These are phyloP conservation scores for Cenococcum geophilum DNA, from an alignment of 495 filamentous ascomycete genomes.

Conservation along the genomic window DNA sequence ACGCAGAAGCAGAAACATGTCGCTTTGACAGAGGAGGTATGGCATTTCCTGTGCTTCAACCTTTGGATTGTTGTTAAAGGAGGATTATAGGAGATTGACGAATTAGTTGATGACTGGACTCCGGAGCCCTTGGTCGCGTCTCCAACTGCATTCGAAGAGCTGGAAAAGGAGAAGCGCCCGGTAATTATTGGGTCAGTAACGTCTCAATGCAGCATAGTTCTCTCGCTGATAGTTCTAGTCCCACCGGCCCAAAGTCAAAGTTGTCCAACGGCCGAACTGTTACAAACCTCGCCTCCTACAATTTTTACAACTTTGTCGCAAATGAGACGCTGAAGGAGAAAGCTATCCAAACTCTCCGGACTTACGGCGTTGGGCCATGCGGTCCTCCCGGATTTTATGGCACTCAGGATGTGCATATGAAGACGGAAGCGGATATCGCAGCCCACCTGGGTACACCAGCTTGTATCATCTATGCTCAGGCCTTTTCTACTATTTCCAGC, in stretches of 20 bases:
- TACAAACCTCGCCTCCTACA: conserved; percentile 85
- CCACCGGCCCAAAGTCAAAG: conserved; percentile 82
- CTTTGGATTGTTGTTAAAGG: conserved; percentile 13
- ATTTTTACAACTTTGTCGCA: conserved; percentile 92
- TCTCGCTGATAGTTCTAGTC: conserved; percentile 45
- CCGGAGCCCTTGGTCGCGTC: conserved; percentile 82
- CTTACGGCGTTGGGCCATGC: conserved; percentile 93
- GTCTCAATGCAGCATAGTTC: not conserved
- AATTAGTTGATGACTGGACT: conserved; percentile 93
- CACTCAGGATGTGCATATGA: conserved; percentile 97
- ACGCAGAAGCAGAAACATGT: conserved; percentile 83
- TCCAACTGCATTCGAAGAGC: conserved; percentile 65
- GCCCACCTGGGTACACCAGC: conserved; percentile 75
- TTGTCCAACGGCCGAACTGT: conserved; percentile 85
- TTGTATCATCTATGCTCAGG: conserved; percentile 91
- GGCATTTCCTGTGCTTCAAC: not conserved
- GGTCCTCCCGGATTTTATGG: conserved; percentile 97
- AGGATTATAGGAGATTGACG: conserved; percentile 73
- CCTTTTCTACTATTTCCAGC: conserved; percentile 87
- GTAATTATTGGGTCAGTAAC: conserved; percentile 74
- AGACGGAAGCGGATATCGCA: conserved; percentile 90
- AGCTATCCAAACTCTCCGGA: conserved; percentile 85
- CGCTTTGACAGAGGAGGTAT: conserved; percentile 74
- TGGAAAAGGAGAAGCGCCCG: conserved; percentile 76
- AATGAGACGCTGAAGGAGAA: conserved; percentile 91